Conservation (phyloP, 2,329 filamentous ascomycete genomes). For the Cladobotryum protrusum region DNA sequence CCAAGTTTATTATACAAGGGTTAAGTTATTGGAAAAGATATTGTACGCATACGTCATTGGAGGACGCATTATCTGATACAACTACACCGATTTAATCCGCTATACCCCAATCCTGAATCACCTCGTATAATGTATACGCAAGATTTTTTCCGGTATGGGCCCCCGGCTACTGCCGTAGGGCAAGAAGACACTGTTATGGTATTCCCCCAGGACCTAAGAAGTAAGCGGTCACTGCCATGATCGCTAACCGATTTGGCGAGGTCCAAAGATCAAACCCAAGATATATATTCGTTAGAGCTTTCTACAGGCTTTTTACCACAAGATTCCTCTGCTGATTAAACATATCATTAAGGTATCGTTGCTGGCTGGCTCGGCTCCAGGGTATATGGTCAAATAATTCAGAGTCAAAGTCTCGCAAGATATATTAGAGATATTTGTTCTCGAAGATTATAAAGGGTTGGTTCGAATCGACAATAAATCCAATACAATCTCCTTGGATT, state of each 20-base stretch:
- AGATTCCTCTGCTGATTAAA: no score
- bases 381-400: no score
- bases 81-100: neutral
- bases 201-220: neutral
- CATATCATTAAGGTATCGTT: no score
- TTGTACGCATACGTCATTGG: no score
- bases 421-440: no score
- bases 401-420: no score
- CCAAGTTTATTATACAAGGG: no score
- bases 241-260: neutral
- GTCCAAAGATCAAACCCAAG: slow-evolving; percentile 3
- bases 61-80: neutral
- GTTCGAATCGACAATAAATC: no score
- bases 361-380: no score
- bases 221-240: neutral
- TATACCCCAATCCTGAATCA: neutral
- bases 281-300: neutral
- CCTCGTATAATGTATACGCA: neutral
- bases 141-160: neutral
- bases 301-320: neutral
- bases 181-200: neutral
- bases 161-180: neutral
- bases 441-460: no score
- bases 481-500: no score
- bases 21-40: no score